phyloP scores from a whole-genome alignment of 805 yeast genomes.

The Kodamaea jinghongensis region DNA sequence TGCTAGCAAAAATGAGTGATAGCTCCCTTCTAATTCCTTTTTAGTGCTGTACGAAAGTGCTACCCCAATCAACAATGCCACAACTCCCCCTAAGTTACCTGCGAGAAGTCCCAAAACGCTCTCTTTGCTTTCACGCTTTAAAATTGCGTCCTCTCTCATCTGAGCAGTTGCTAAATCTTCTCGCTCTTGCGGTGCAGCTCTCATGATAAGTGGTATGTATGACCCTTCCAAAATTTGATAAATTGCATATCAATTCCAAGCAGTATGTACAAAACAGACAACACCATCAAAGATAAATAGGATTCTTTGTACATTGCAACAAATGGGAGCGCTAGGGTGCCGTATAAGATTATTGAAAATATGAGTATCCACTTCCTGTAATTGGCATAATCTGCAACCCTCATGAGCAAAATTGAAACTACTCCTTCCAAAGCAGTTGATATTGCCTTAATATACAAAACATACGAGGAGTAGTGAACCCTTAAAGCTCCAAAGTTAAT shows the following conservation, averaged over 20 bases:
- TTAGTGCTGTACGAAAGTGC: slow-evolving; percentile 31
- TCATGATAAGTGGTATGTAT: slow-evolving; percentile 41
- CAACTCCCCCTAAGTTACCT: slow-evolving; percentile 37
- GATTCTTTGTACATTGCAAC: slow-evolving; percentile 23
- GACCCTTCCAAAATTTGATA: slow-evolving; percentile 40
- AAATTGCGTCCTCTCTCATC: slow-evolving; percentile 21
- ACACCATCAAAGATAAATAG: slow-evolving; percentile 20
- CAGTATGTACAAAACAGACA: slow-evolving; percentile 31
- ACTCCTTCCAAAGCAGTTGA: slow-evolving; percentile 39
- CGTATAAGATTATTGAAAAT: slow-evolving; percentile 29
- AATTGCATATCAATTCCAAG: slow-evolving; percentile 25
- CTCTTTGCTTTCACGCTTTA: slow-evolving; percentile 32
- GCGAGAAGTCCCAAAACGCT: slow-evolving; percentile 36
- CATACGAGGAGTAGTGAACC: slow-evolving; percentile 36
- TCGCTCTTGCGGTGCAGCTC: slow-evolving; percentile 21
- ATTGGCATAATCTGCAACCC: slow-evolving; percentile 40
- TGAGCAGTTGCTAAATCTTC: no score
- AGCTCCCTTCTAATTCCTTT: slow-evolving; percentile 23
- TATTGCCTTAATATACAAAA: slow-evolving; percentile 35
- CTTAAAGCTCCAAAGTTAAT: slow-evolving; percentile 31
- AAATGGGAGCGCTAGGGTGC: slow-evolving; percentile 35
- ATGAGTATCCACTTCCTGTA: slow-evolving; percentile 33
- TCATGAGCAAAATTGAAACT: slow-evolving; percentile 34
- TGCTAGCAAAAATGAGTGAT: slow-evolving; percentile 35
- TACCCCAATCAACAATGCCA: slow-evolving; percentile 36